These are phyloP conservation scores for Globisporangium middletonii DNA, from an alignment of 352 stramenopile species.

Conservation along the genomic window DNA sequence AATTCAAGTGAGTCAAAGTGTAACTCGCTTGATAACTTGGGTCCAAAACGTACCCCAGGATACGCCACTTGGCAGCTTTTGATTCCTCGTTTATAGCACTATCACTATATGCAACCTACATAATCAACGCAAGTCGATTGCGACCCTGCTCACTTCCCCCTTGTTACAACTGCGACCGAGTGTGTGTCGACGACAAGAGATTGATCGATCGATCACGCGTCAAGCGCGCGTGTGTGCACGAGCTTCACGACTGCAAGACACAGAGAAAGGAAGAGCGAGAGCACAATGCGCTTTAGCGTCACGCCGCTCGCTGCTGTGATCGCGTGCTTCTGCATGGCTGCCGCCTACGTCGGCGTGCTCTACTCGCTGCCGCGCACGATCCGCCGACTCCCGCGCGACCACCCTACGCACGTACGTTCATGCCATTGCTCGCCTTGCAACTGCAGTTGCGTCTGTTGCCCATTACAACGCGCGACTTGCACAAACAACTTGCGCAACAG, in stretches of 20 bases:
- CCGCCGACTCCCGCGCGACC: slow-evolving; percentile 69
- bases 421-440: neutral
- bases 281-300: slow-evolving; percentile 79
- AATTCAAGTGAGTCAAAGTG: no score
- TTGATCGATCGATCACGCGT: neutral
- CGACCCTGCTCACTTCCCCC: slow-evolving; percentile 21
- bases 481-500: neutral
- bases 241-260: neutral
- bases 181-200: neutral
- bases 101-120: neutral
- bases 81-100: neutral
- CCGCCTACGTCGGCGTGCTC: slow-evolving; percentile 81
- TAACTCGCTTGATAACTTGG: neutral
- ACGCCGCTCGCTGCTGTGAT: slow-evolving; percentile 53
- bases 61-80: neutral
- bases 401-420: slow-evolving; percentile 70
- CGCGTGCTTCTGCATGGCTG: slow-evolving; percentile 77
- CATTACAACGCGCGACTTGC: neutral
- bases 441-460: neutral
- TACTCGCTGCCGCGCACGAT: slow-evolving; percentile 77
- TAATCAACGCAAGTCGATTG: slow-evolving; percentile 8
- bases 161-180: no score
- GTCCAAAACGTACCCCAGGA: neutral
- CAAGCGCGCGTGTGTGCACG: no score
- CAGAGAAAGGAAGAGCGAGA: no score